phyloP scores from a whole-genome alignment of 2,329 filamentous ascomycete genomes.

The Monilinia aucupariae region DNA sequence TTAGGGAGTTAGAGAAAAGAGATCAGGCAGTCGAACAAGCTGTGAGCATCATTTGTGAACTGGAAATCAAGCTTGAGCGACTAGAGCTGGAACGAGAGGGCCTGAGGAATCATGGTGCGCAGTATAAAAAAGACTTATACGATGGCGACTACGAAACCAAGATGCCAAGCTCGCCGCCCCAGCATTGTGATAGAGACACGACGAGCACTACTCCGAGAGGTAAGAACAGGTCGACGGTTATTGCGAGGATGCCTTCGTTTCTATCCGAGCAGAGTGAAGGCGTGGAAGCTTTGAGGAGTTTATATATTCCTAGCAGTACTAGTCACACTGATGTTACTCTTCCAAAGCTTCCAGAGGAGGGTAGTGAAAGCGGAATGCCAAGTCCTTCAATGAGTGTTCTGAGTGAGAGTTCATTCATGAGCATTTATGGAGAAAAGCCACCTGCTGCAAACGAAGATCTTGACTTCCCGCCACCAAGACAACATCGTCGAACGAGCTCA shows the following conservation, averaged over 20 bases:
- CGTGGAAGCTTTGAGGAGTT: conserved; percentile 55
- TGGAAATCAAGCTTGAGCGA: conserved; percentile 56
- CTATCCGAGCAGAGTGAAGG: conserved; percentile 54
- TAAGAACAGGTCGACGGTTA: conserved; percentile 31
- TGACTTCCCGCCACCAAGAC: conserved; percentile 18
- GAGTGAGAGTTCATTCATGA: conserved; percentile 63
- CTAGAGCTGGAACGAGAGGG: conserved; percentile 50
- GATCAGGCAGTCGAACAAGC: conserved; percentile 68
- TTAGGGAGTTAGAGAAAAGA: conserved; percentile 58
- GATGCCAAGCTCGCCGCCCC: conserved; percentile 30
- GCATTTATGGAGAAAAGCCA: conserved; percentile 52
- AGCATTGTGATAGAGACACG: conserved; percentile 18
- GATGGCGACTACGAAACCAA: conserved; percentile 21
- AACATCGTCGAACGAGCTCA: conserved; percentile 23
- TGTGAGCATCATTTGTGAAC: conserved; percentile 60
- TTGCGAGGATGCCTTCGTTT: conserved; percentile 60
- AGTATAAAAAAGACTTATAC: conserved; percentile 27
- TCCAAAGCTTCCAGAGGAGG: conserved; percentile 43
- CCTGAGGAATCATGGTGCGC: conserved; percentile 45
- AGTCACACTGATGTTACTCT: conserved; percentile 45
- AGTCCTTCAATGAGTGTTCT: conserved; percentile 60
- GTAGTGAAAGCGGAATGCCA: conserved; percentile 36
- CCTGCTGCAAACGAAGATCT: conserved; percentile 17
- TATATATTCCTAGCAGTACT: conserved; percentile 43
- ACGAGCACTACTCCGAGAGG: not conserved